Evolutionary conservation across 1,284 basidiomycete species (phyloP).

Genomic region (Trichosporon asahii): DNA sequence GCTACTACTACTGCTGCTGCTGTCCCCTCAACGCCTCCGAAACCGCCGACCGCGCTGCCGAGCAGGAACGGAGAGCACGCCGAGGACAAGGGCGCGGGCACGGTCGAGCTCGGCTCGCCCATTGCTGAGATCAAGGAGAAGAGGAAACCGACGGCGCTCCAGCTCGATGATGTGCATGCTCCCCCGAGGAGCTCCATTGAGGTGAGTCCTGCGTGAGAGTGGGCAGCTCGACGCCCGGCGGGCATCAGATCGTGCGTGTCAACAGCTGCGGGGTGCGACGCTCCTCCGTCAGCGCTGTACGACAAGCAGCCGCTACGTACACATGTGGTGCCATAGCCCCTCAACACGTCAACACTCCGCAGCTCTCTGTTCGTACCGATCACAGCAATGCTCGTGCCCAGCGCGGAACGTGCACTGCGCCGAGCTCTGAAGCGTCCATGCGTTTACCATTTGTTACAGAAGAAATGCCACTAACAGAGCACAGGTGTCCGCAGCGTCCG

Average conservation of each 20-base stretch:
- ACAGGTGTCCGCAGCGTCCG: neutral
- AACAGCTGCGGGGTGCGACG: no score
- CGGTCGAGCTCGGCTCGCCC: neutral
- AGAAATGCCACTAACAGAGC: neutral
- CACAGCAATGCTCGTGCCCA: no score
- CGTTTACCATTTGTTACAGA: neutral
- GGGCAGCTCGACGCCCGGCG: no score
- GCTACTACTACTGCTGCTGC: neutral
- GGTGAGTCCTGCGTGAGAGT: constrained; percentile 6
- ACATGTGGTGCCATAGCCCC: neutral
- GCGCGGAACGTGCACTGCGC: neutral
- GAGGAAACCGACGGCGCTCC: neutral
- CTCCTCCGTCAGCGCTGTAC: no score
- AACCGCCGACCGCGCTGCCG: neutral
- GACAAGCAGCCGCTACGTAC: no score
- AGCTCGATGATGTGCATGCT: constrained; percentile 12
- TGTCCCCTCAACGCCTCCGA: neutral
- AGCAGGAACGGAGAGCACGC: neutral
- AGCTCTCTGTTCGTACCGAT: neutral
- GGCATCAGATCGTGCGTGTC: no score
- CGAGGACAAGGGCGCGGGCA: no score
- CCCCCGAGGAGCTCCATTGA: constrained; percentile 8
- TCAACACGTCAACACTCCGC: neutral
- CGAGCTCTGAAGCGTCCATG: neutral
- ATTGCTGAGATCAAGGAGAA: neutral